Evolutionary conservation across 352 stramenopile species (phyloP), one percentile per base, ranked within the genome.

Genomic region (Globisporangium parvum): DNA sequence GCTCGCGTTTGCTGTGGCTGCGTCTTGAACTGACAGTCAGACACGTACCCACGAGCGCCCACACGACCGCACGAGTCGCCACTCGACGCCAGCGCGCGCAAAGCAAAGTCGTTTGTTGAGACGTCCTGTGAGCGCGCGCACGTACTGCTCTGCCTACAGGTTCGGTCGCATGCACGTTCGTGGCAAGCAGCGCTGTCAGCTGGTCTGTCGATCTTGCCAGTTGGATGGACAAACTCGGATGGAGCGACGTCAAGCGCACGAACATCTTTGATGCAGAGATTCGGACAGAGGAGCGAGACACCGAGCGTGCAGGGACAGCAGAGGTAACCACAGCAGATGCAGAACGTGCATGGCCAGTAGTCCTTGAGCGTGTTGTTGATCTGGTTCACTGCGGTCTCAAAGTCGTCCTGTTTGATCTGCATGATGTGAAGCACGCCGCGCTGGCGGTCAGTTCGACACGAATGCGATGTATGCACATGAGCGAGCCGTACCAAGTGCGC

Each of bases 291-390:
- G 9, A 91, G 63, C 10, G 80, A 91, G 10, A 80, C 57, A 0
- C 80, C 80, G 12, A 84, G 63, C 10, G 80, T 88, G 57, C 80
- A 91, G 4, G 74, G 68, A 28, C 76, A 88, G 60, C 73, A 88
- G 21, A 61, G 45, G 54, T 88, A 91, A 6, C 80, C 80, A n/a
- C 67, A 87, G 54, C 63, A 85, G 45, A 91, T 66, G 58, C 77
- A 91, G 59, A 88, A 84, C 39, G 77, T 66, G 58, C 80, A 88
- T 35, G 80, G 80, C 80, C 80, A 91, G 60, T 91, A 91, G 69
- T 88, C 80, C 60, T 81, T 73, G 57, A 91, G 70, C 26, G 80
- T 91, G 69, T 88, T 88, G 77, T 91, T 91, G 67, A 91, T 85
- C 71, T 91, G 76, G 63, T 88, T 88, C 63, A 91, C 85, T 33